Evolutionary conservation across 306 rosid genomes (phyloP), one percentile per base, ranked within the genome.

Genomic region (Fragaria iinumae): DNA sequence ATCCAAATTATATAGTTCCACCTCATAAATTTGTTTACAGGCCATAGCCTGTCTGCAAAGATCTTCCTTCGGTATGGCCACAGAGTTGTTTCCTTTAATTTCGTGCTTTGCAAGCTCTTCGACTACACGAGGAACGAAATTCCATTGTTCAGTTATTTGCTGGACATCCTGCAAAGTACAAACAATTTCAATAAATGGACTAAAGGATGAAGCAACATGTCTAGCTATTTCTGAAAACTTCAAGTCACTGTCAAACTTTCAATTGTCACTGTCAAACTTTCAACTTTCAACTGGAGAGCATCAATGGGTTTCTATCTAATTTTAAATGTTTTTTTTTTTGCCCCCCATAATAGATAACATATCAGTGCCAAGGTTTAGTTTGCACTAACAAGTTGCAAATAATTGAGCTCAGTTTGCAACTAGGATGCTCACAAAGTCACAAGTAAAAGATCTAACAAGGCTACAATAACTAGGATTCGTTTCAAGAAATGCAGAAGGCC

Each of bases 131-230:
- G 98, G 98, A 67, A 90, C 36, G 76, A 90, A 88, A 45, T 81
- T 91, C 97, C 97, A 94, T 69, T 86, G 88, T 78, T 91, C 94
- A 0, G 86, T 92, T 83, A 86, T 84, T 81, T 80, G 78, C 25
- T 48, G 67, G 45, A 92, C 75, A 79, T 89, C 97, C 98, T 92
- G 79, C 60, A 60, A n/a, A 71, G 75, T 52, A 18, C 47, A 71
- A 71, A 52, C 6, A 44, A 25, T 45, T 43, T 32, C 41, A 49
- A 65, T 49, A 69, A 11, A 72, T 49, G 34, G 25, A 12, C 43
- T 71, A 36, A 44, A 39, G 74, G 18, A 71, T 13, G 43, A 23
- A 78, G 32, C 29, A 47, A n/a, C 48, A 27, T 27, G 14, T 52
- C 4, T 56, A 13, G n/a, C 14, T 29, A 69, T 21, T n/a, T 67